Evolutionary conservation across 1,284 basidiomycete species (phyloP), one percentile per base, ranked within the genome.

Genomic region (Puccinia polysora): DNA sequence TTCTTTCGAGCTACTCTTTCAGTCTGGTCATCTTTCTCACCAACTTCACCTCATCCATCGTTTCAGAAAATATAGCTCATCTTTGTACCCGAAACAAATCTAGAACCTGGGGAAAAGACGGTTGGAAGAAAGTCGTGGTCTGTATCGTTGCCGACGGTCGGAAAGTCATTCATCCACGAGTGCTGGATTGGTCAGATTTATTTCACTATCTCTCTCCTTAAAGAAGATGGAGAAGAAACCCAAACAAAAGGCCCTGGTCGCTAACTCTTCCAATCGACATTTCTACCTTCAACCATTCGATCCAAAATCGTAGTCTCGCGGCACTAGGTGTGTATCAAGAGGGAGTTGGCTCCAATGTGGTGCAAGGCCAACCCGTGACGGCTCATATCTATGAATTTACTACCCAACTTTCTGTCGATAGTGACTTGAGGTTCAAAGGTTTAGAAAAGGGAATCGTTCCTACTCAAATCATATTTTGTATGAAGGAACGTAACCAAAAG

Each of bases 51-150:
- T 38, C 34, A 18, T 78, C 78, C 68, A 76, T n/a, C n/a, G n/a
- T n/a, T n/a, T n/a, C n/a, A 75, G 84, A 85, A 69, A 78, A 79
- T 65, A 78, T 79, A 55, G 77, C 81, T 14, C 81, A 96, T 80
- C 83, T 97, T 6, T 97, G 95, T 80, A 89, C 89, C 10, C 85
- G 95, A 43, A 93, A 94, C 81, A 92, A 92, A 77, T 94, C 90
- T 12, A 86, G 91, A 73, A 95, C 91, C 0, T 99, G 95, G 96
- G 95, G 95, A 2, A 86, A 87, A 6, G 91, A 97, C 69, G 89
- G 91, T 0, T 99, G 95, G 95, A 91, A 97, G 79, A 97, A 96
- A 85, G 90, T 96, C 20, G 92, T 96, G 2, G 90, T 97, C 2
- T 94, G 90, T 78, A 96, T 98, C 75, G 89, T 98, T 40, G 89